Percentiles rank a stretch among this genome's conserved stretches.
These are phyloP conservation scores for Fennellomyces sp. DNA, from an alignment of 371 early-diverging fungal species.

Conservation along the genomic window DNA sequence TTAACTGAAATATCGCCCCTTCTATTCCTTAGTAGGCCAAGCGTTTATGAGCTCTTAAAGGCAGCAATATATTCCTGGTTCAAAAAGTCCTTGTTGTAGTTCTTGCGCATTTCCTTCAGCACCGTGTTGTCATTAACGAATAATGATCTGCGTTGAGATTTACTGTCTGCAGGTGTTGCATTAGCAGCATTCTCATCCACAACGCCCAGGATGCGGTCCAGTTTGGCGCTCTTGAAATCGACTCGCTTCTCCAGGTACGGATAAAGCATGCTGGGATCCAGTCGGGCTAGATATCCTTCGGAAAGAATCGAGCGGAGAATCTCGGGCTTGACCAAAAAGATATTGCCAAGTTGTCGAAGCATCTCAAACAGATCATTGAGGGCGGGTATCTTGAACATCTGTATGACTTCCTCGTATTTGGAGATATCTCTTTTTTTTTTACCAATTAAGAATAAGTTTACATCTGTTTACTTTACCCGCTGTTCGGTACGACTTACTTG, in stretches of 20 bases:
- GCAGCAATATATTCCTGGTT: constrained; percentile 42
- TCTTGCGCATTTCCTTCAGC: constrained; percentile 48
- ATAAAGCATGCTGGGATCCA: constrained; percentile 76
- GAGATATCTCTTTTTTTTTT: constrained; percentile 77
- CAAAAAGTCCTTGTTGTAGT: constrained; percentile 13
- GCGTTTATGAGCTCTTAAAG: constrained; percentile 19
- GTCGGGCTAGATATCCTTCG: constrained; percentile 79
- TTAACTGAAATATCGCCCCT: neutral
- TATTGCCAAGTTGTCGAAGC: constrained; percentile 90
- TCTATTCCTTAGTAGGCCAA: neutral
- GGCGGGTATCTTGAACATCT: constrained; percentile 72
- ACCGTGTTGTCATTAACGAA: constrained; percentile 54
- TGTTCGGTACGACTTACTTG: constrained; percentile 75
- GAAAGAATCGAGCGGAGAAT: constrained; percentile 83
- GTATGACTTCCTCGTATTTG: constrained; percentile 87
- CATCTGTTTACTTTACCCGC: no score
- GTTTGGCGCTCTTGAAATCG: constrained; percentile 79
- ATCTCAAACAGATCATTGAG: constrained; percentile 88
- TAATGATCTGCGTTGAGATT: constrained; percentile 40
- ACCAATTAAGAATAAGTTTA: no score
- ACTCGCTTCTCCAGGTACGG: constrained; percentile 87
- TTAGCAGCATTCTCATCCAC: constrained; percentile 12
- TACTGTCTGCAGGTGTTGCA: neutral
- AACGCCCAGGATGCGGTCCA: constrained; percentile 62
- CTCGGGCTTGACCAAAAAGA: constrained; percentile 91